Evolutionary conservation across 805 yeast genomes (phyloP), one percentile per base, ranked within the genome.

Genomic region (Metschnikowia corniflorae): DNA sequence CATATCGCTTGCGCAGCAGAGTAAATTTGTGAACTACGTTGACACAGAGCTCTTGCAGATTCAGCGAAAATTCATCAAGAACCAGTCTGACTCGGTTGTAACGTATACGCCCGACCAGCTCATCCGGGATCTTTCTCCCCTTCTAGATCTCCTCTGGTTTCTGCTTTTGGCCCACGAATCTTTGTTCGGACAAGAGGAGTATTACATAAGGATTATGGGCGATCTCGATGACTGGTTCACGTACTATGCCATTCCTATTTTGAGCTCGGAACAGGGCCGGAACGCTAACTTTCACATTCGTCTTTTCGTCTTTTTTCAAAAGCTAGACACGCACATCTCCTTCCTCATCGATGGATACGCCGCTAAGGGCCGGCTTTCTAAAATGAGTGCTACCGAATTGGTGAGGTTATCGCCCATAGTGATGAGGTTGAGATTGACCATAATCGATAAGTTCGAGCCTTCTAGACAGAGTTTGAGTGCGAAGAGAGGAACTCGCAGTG

Each of bases 211-310:
- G 26, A 68, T 84, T 2, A 74, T 86, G 32, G 86, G 83, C 33
- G 88, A 82, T 43, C 51, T 82, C 19, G 70, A 78, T 31, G 89
- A 82, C 44, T 82, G 74, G 47, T 46, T 80, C 7, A 70, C 63
- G 10, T 55, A 58, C 40, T 65, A 65, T 16, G 35, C 45, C 2
- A 33, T 56, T 14, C 54, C 55, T 17, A 33, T 33, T 3, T 25
- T 32, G 4, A 33, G 23, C 22, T 13, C 42, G 30, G 25, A 26
- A 25, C 33, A 27, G 16, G 29, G 17, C 12, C 26, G 19, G 16
- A 17, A 16, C 10, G 26, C 31, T 23, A 16, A 21, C 4, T 26
- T 32, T 4, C 40, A 43, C 31, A 35, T 42, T 12, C 37, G 40
- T 10, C 47, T 58, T 24, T 62, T 65, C 33, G 35, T 28, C 6